A percentile compares a stretch with the other conserved stretches of the same genome.
These are phyloP conservation scores for Turritis glabra DNA, from an alignment of 345 rosid species.

Conservation along the genomic window DNA sequence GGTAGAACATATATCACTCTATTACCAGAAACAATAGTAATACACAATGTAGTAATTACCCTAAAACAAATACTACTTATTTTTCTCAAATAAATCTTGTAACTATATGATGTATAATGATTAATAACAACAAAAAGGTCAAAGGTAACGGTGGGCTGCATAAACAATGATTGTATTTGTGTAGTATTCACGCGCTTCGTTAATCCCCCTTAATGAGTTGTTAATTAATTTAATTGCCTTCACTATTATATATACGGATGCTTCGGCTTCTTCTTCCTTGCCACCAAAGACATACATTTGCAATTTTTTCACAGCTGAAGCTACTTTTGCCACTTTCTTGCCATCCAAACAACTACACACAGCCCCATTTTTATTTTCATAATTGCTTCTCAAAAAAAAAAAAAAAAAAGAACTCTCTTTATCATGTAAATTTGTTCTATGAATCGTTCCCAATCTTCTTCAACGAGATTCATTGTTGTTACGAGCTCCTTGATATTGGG, in stretches of 20 bases:
- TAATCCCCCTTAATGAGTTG: background rate
- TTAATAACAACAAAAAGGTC: conserved; percentile 17
- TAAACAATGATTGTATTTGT: background rate
- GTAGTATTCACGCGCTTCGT: conserved; percentile 15
- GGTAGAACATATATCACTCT: too few relatives aligned
- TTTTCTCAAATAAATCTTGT: background rate
- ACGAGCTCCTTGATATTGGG: conserved; percentile 19
- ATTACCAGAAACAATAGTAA: background rate
- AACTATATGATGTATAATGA: conserved; percentile 3
- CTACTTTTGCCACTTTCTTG: conserved; percentile 28
- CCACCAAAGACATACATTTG: conserved; percentile 32
- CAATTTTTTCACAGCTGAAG: conserved; percentile 26
- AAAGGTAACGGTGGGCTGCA: conserved; percentile 14
- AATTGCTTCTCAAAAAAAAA: conserved; percentile 9
- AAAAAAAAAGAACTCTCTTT: background rate
- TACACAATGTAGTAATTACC: background rate
- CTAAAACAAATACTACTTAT: background rate
- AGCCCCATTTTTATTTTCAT: background rate
- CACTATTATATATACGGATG: conserved; percentile 26
- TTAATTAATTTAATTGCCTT: background rate
- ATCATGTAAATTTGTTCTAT: conserved; percentile 35
- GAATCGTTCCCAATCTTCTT: conserved; percentile 17
- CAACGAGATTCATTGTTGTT: conserved; percentile 24
- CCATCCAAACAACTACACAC: conserved; percentile 15
- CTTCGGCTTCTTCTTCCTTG: conserved; percentile 29